These are phyloP conservation scores for Zygnema circumcarinatum DNA, from an alignment of 139 green algal genomes.

Conservation along the genomic window DNA sequence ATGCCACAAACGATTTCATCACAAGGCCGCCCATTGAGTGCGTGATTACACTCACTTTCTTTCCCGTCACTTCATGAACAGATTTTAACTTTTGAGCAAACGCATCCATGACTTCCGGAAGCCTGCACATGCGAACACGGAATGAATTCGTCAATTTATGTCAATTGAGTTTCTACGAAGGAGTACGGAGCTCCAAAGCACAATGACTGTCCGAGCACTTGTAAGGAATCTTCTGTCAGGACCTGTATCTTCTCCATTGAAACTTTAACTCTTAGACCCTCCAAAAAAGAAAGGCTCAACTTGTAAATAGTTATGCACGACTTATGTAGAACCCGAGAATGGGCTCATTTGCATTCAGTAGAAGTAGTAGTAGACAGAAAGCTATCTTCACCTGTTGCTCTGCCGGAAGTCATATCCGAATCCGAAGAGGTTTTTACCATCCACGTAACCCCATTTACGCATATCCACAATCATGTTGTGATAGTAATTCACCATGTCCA, in stretches of 20 bases:
- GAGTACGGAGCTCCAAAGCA: too few species aligned
- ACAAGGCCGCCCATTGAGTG: slow-evolving; percentile 70
- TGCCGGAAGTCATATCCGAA: slow-evolving; percentile 71
- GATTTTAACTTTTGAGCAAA: slow-evolving; percentile 52
- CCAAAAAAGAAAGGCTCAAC: too few species aligned
- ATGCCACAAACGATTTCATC: slow-evolving; percentile 62
- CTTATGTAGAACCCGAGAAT: too few species aligned
- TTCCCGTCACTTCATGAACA: slow-evolving; percentile 28
- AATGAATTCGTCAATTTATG: background rate
- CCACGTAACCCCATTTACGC: slow-evolving; percentile 57
- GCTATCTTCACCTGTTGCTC: slow-evolving; percentile 51
- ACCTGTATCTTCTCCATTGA: too few species aligned
- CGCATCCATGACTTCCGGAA: slow-evolving; percentile 40
- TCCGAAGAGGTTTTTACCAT: slow-evolving; percentile 65
- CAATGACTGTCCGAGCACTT: too few species aligned
- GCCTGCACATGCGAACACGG: slow-evolving; percentile 26
- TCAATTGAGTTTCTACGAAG: background rate
- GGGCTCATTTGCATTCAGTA: too few species aligned
- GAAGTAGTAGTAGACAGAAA: background rate
- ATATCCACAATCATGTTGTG: slow-evolving; percentile 63
- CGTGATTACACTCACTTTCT: slow-evolving; percentile 63
- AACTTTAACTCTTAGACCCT: too few species aligned
- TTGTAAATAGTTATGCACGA: too few species aligned
- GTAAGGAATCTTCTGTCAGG: too few species aligned
- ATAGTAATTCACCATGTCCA: slow-evolving; percentile 65